Base-by-base conservation (phyloP, 2,329 filamentous ascomycete species). In the Ophiostoma sp. region DNA sequence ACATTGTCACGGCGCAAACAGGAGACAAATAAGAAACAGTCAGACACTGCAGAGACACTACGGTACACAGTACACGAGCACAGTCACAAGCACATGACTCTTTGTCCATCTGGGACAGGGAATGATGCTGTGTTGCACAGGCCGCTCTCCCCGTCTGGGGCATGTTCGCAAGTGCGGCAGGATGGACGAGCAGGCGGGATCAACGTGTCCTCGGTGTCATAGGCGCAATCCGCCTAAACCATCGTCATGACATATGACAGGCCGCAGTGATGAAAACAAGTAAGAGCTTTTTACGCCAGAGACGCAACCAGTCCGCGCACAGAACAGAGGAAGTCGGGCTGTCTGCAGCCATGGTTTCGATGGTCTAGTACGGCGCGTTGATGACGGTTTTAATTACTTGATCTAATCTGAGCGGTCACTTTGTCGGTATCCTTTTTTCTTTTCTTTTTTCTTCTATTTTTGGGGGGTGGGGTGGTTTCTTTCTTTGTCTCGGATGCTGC, bases 351-450 rank as follows among this genome's bases (percentile, higher is more conserved):
- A 81, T 85, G 85, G 85, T 85, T 78, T 79, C 84, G 77, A 79
- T 77, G 78, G n/a, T 74, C 73, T 54, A 75, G 76, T 13, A 75
- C 74, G 77, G 76, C 73, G 70, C 74, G 80, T 82, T 79, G 27
- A 77, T 82, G 81, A 82, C 76, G 80, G 80, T 76, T 72, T 80
- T 80, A 83, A 87, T 68, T 64, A 74, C 85, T 87, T 87, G 85
- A 88, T 87, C 86, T 87, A 87, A 87, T 87, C 85, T 87, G 85
- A 87, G 80, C 77, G 78, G 27, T 33, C 57, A 33, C 57, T 57
- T 57, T 27, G 4, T 23, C 11, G 8, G 74, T 74, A 68, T 70
- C 73, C 39, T 73, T 31, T 71, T 70, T n/a, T 69, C 35, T 67
- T 36, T 54, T 23, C 36, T 57, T 79, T 76, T 73, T 79, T 79